Evolutionary conservation across 2,329 filamentous ascomycete genomes (phyloP).

Genomic region (Beauveria asiatica): DNA sequence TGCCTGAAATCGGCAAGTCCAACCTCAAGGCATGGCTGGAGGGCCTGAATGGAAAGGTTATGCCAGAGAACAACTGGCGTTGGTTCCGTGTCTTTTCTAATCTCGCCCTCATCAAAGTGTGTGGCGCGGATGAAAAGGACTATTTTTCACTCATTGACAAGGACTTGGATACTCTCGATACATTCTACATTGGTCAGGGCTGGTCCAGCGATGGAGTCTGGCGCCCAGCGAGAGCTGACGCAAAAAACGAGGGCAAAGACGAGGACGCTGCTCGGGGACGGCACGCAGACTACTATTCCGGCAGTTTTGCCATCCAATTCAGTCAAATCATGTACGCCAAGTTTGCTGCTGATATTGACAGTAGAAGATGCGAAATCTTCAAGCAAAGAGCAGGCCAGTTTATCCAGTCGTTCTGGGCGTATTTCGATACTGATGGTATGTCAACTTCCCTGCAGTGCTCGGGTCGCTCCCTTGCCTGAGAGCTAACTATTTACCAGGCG

Average conservation of each 20-base stretch:
- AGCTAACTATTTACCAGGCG: constrained; percentile 24
- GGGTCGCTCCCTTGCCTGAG: not conserved
- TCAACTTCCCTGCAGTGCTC: not conserved
- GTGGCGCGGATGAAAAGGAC: constrained; percentile 26
- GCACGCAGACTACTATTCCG: constrained; percentile 45
- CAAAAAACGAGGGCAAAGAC: constrained; percentile 10
- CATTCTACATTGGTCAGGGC: constrained; percentile 35
- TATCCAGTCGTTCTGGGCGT: constrained; percentile 34
- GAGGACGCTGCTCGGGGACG: constrained; percentile 17
- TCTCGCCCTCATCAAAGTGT: constrained; percentile 34
- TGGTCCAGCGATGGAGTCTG: constrained; percentile 42
- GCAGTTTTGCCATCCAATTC: constrained; percentile 46
- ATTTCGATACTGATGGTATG: constrained; percentile 37
- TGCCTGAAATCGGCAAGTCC: constrained; percentile 20
- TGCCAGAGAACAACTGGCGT: constrained; percentile 42
- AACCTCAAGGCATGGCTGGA: constrained; percentile 34
- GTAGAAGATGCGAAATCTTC: constrained; percentile 27
- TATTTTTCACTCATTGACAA: constrained; percentile 29
- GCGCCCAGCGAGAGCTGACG: constrained; percentile 18
- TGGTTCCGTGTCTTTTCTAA: constrained; percentile 46
- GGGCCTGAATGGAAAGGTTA: constrained; percentile 33
- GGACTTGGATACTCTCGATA: constrained; percentile 35
- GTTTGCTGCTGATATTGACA: constrained; percentile 34
- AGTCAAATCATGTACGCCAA: constrained; percentile 38
- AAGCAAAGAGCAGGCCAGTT: constrained; percentile 31